phyloP scores from a whole-genome alignment of 768 basidiomycete genomes.

The Mycena belliarum region DNA sequence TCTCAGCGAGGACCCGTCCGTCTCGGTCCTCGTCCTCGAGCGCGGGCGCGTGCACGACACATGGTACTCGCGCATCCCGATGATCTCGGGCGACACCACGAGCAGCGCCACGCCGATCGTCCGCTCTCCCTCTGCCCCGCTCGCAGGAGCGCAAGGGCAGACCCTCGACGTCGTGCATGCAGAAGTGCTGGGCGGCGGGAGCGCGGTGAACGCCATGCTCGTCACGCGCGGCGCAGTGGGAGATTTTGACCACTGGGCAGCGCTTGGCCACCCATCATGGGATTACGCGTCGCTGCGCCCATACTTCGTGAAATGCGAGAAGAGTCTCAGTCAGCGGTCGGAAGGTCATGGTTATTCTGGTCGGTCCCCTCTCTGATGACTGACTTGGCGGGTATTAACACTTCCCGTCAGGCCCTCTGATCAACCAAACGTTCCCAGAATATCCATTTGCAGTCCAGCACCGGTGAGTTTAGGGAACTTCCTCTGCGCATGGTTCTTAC shows the following conservation, averaged over 20 bases:
- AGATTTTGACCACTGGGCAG: conserved; percentile 19
- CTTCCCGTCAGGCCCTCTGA: neutral
- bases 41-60: conserved; percentile 3
- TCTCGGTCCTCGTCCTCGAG: conserved; percentile 7
- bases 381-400: neutral
- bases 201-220: conserved; percentile 13
- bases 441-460: neutral
- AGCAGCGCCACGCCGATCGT: conserved; percentile 7
- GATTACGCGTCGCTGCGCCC: conserved; percentile 7
- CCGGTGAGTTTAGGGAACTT: no score
- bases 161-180: neutral
- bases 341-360: conserved; percentile 2
- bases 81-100: conserved; percentile 10
- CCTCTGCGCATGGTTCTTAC: no score
- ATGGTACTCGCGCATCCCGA: neutral
- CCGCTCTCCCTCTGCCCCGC: neutral
- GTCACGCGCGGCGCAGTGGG: conserved; percentile 9
- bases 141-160: neutral
- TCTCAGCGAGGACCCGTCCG: neutral
- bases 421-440: conserved; percentile 3
- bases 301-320: conserved; percentile 15
- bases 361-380: neutral
- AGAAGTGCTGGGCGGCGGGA: conserved; percentile 6
- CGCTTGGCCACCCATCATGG: conserved; percentile 14
- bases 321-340: neutral